These are phyloP conservation scores for Hypoxylon sp. DNA, from an alignment of 2,329 filamentous ascomycete species.

Conservation along the genomic window DNA sequence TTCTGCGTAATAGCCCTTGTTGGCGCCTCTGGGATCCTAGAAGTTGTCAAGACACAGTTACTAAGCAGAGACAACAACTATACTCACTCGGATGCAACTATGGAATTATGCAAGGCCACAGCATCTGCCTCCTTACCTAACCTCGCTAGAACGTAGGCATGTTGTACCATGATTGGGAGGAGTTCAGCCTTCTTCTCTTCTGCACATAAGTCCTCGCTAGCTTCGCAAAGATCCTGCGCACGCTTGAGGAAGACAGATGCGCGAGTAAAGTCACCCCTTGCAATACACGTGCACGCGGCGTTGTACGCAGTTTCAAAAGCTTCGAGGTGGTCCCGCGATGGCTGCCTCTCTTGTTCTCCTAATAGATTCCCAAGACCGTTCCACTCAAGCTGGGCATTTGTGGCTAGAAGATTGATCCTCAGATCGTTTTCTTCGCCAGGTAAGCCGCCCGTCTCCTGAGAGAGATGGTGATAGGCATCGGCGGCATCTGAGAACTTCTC, in stretches of 20 bases:
- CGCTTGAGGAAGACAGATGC: slow-evolving; percentile 78
- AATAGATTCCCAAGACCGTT: slow-evolving; percentile 68
- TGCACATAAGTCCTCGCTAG: slow-evolving; percentile 78
- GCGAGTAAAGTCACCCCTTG: slow-evolving; percentile 74
- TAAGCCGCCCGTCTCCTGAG: slow-evolving; percentile 59
- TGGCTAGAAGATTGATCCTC: slow-evolving; percentile 80
- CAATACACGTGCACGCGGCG: slow-evolving; percentile 80
- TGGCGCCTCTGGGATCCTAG: slow-evolving; percentile 76
- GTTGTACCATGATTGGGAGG: slow-evolving; percentile 81
- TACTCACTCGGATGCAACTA: slow-evolving; percentile 73
- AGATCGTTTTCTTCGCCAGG: slow-evolving; percentile 80
- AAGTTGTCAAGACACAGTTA: slow-evolving; percentile 24
- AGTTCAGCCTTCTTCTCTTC: slow-evolving; percentile 83
- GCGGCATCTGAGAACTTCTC: slow-evolving; percentile 80
- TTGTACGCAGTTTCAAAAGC: slow-evolving; percentile 89
- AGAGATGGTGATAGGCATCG: slow-evolving; percentile 73
- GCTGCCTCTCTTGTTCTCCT: slow-evolving; percentile 67
- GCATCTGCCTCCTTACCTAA: slow-evolving; percentile 78
- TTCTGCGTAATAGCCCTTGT: slow-evolving; percentile 77
- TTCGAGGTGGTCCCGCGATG: slow-evolving; percentile 74
- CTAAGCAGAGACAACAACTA: not conserved
- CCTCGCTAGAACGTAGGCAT: slow-evolving; percentile 78
- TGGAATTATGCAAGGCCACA: slow-evolving; percentile 70
- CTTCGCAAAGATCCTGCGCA: slow-evolving; percentile 79
- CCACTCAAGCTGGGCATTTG: slow-evolving; percentile 81